Conservation (phyloP, 345 rosid genomes). For the Lepidium didymum region DNA sequence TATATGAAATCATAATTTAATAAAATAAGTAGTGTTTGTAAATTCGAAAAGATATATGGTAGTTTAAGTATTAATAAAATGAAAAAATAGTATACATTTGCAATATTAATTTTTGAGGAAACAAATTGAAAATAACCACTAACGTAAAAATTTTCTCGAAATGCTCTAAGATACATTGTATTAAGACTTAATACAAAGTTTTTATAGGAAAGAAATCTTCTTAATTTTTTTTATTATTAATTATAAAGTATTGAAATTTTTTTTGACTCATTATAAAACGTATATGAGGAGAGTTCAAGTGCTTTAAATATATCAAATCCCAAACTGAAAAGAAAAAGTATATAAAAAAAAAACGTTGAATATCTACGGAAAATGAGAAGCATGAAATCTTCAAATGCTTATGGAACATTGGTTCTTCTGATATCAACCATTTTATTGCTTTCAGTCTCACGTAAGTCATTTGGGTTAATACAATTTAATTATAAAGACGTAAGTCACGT, state of each 20-base stretch:
- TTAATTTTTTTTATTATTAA: neutral
- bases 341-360: neutral
- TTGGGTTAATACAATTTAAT: neutral
- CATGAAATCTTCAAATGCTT: slow-evolving; percentile 1
- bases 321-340: neutral
- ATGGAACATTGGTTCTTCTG: slow-evolving; percentile 3
- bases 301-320: neutral
- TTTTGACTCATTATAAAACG: neutral
- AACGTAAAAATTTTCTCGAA: no score
- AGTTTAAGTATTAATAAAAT: no score
- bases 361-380: neutral
- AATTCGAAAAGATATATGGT: no score
- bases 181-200: no score
- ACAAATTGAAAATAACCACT: no score
- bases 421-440: slow-evolving; percentile 12
- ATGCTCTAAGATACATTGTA: no score
- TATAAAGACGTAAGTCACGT: no score
- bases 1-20: no score
- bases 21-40: no score
- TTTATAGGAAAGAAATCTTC: neutral
- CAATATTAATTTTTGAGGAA: no score
- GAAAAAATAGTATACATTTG: no score
- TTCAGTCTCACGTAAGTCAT: slow-evolving; percentile 14
- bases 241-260: neutral
- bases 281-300: neutral